Evolutionary conservation across 2,329 filamentous ascomycete genomes (phyloP).

Genomic region (Metarhizium rileyi): DNA sequence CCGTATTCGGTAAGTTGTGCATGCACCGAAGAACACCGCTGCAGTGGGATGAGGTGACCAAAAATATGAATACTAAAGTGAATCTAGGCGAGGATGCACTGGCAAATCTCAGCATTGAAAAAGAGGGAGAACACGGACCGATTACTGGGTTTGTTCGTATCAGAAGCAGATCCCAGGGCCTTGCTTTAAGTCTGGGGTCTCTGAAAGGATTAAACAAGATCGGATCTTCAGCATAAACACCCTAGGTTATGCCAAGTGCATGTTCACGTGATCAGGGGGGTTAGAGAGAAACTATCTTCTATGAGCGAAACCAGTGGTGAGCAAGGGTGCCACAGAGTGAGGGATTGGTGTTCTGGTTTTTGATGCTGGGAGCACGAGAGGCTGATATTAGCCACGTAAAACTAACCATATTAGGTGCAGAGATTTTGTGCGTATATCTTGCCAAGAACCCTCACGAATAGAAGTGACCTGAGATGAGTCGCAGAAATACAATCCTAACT

Average conservation of each 20-base stretch:
- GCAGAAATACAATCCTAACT: neutral
- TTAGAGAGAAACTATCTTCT: neutral
- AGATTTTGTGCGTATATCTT: neutral
- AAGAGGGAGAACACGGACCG: conserved; percentile 88
- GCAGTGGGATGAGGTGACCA: neutral
- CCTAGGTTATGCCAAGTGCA: too few relatives aligned
- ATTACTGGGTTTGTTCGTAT: conserved; percentile 97
- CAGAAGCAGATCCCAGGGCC: conserved; percentile 89
- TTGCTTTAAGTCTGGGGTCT: conserved; percentile 86
- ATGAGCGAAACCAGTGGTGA: neutral
- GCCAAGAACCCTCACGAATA: neutral
- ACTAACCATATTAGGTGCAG: neutral
- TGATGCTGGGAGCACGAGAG: neutral
- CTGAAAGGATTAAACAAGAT: conserved; percentile 91
- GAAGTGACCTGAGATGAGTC: neutral
- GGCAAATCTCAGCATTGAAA: conserved; percentile 95
- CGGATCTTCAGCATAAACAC: conserved; percentile 28
- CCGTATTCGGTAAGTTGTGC: conserved; percentile 81
- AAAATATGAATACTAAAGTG: conserved; percentile 13
- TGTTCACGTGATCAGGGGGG: too few relatives aligned
- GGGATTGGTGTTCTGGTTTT: neutral
- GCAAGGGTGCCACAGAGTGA: neutral
- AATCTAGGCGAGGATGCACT: conserved; percentile 88
- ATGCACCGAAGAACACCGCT: neutral
- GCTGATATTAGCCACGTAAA: neutral